A percentile compares a stretch with the other conserved stretches of the same genome.
Evolutionary conservation across 306 rosid species (phyloP).

Genomic region (Prunus mongolica): DNA sequence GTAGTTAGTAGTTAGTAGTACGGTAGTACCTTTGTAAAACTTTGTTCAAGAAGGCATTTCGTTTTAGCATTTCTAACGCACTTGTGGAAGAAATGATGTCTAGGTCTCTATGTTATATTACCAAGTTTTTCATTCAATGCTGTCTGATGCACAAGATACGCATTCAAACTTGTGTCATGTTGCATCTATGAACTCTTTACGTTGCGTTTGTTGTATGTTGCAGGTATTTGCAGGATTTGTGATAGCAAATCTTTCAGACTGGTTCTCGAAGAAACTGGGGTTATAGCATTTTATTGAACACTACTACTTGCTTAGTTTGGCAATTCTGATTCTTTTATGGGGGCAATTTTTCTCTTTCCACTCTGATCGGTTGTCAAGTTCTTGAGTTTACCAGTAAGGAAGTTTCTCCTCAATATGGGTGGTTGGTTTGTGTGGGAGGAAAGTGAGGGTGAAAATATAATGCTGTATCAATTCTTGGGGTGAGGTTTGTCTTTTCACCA

Average conservation of each 20-base stretch:
- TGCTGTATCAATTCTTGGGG: constrained; percentile 19
- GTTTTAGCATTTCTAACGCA: neutral
- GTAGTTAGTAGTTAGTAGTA: neutral
- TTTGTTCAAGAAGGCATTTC: neutral
- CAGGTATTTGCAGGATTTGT: constrained; percentile 97
- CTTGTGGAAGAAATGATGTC: neutral
- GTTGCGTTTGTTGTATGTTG: constrained; percentile 26
- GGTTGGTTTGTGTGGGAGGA: constrained; percentile 22
- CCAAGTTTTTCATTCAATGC: neutral
- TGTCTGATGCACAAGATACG: neutral
- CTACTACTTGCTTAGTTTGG: constrained; percentile 15
- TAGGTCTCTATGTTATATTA: neutral
- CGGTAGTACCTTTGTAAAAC: neutral
- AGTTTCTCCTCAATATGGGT: neutral
- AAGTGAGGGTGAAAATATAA: constrained; percentile 16
- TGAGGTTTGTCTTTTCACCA: constrained; percentile 18
- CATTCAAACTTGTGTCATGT: neutral
- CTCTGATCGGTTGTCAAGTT: constrained; percentile 20
- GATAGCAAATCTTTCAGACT: constrained; percentile 80
- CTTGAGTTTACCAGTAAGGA: constrained; percentile 6
- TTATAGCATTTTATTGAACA: constrained; percentile 41
- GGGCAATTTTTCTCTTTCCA: constrained; percentile 12
- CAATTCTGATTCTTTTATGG: constrained; percentile 38
- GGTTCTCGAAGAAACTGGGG: constrained; percentile 60
- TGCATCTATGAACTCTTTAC: constrained; percentile 4